Evolutionary conservation across 768 basidiomycete genomes (phyloP), one percentile per base, ranked within the genome.

Genomic region (Rhizopogon roseolus): DNA sequence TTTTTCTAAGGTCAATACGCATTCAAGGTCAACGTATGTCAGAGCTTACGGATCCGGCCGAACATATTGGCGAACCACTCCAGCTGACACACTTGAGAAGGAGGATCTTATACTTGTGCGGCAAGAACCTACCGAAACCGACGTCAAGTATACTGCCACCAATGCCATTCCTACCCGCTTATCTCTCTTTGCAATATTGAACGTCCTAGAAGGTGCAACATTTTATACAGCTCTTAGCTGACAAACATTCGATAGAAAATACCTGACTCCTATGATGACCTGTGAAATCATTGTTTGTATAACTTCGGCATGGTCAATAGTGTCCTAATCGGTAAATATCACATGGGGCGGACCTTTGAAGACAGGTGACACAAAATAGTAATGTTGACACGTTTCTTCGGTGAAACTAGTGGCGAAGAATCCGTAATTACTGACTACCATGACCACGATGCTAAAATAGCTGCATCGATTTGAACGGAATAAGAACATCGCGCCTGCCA

Each of bases 241-340:
- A 16, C 27, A 41, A 17, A 37, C 0, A 7, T 2, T 22, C 5
- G 1, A 22, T 7, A 1, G 4, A 4, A 4, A 51, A n/a, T 63
- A 83, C 85, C 85, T 76, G 45, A 84, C 64, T 8, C 79, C 85
- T 42, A 88, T 61, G 52, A 88, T 86, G 9, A 76, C 69, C 62
- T 88, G 85, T 6, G 85, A 86, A 43, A 84, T 70, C 78, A 82
- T 81, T 0, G 72, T 71, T 65, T 88, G 86, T 8, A 85, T 16
- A 5, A 81, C 86, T 88, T 53, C 9, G 48, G 45, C 16, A 5
- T 2, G 2, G 29, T 16, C 45, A 25, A 52, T 16, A 25, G 3
- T 16, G 46, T 22, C 19, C 14, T 10, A 5, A 14, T 36, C 5
- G 14, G 32, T 22, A 14, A 36, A 22, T 5, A 9, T 8, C 32